Evolutionary conservation across 345 rosid genomes (phyloP).

Genomic region (Cardamine chenopodiifolia): DNA sequence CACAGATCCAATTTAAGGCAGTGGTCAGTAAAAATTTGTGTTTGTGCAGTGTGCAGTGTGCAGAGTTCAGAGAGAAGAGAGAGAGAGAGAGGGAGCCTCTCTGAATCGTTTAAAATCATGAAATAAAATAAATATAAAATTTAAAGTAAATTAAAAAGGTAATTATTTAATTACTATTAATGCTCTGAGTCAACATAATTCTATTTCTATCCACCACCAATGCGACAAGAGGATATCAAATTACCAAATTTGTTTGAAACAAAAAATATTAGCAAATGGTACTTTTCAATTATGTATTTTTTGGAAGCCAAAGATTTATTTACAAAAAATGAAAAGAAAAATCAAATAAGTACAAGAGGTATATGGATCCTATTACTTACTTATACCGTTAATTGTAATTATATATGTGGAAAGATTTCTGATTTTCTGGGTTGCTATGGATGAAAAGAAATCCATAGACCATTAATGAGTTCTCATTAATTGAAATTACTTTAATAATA

Average conservation of each 20-base stretch:
- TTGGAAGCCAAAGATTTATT: background rate
- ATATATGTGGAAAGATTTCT: conserved; percentile 24
- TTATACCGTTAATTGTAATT: background rate
- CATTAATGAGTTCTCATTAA: background rate
- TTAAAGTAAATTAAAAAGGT: background rate
- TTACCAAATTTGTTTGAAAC: background rate
- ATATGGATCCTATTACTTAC: background rate
- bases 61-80: conserved; percentile 30
- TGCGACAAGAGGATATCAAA: conserved; percentile 12
- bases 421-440: no score
- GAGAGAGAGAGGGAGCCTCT: conserved; percentile 40
- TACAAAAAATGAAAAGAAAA: background rate
- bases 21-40: conserved; percentile 55
- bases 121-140: background rate
- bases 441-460: no score
- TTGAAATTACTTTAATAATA: background rate
- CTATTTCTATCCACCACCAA: conserved; percentile 33
- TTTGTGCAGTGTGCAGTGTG: conserved; percentile 50
- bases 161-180: conserved; percentile 42
- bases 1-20: conserved; percentile 60
- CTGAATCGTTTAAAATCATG: conserved; percentile 35
- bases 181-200: conserved; percentile 38
- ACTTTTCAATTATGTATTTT: background rate
- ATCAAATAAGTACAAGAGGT: background rate
- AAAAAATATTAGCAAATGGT: background rate